Evolutionary conservation across 2,329 filamentous ascomycete genomes (phyloP), one percentile per base, ranked within the genome.

Genomic region (Clonostachys rosea): DNA sequence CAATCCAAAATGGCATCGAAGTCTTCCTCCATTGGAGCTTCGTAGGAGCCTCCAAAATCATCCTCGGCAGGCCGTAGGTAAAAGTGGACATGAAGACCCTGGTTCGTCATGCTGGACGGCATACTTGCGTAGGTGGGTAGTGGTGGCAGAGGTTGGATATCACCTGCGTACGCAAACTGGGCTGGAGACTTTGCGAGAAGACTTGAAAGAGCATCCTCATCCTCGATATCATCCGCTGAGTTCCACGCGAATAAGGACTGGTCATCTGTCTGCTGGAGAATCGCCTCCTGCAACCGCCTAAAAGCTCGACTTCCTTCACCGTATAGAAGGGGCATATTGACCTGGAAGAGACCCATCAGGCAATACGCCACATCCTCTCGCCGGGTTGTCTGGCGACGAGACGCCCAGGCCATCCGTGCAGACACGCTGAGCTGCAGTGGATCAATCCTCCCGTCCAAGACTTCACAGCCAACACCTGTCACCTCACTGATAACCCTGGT

Each of bases 281-380:
- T 54, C 20, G 55, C 54, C 43, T 58, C 57, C 44, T 59, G 57
- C 14, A 59, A 45, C 10, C 51, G 46, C 12, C 47, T 24, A 37
- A 55, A 56, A 1, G 53, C 47, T 16, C 41, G 42, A 18, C 18
- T 30, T 3, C 54, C 52, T 34, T 59, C 54, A n/a, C 55, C 54
- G 24, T 57, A 59, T 13, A 58, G 49, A 47, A 59, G 48, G 6
- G 57, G 54, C 57, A 61, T 59, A 45, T 54, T 53, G 24, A 59
- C 50, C 30, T 46, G 51, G 18, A 61, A 56, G 3, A 61, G 42
- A 10, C 57, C 57, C 33, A 60, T 48, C 3, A 59, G 51, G 40
- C 54, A 56, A 40, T 59, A 61, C 7, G 57, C 55, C 17, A 47
- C 46, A 49, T 61, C 57, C 45, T 61, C 57, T 14, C 43, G 20